Evolutionary conservation across 2,329 filamentous ascomycete genomes (phyloP).

Genomic region (Neonectria magnoliae): DNA sequence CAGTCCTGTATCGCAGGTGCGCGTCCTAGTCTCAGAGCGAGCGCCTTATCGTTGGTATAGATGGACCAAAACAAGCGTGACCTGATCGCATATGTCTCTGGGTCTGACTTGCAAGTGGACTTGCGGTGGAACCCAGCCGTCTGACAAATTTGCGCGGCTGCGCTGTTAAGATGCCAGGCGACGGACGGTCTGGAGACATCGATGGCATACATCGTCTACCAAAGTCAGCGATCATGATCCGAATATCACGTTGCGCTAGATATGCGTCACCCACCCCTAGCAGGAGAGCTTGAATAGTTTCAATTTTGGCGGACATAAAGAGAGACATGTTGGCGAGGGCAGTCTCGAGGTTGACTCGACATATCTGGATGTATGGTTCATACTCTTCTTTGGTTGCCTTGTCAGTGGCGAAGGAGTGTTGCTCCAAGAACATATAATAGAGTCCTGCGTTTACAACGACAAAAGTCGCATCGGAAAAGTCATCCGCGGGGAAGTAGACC

Average conservation of each 20-base stretch:
- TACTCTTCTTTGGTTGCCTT: conserved; percentile 48
- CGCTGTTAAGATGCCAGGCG: conserved; percentile 70
- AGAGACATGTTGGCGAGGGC: conserved; percentile 63
- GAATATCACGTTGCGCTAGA: not conserved
- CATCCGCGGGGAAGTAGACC: conserved; percentile 63
- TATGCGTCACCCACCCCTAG: conserved; percentile 58
- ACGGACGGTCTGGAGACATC: conserved; percentile 70
- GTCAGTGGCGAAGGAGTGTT: conserved; percentile 50
- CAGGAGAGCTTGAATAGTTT: conserved; percentile 68
- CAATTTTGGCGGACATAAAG: conserved; percentile 62
- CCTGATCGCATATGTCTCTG: conserved; percentile 49
- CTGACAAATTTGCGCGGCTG: conserved; percentile 69
- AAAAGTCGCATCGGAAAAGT: conserved; percentile 60
- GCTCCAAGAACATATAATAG: conserved; percentile 61
- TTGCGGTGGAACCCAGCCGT: conserved; percentile 69
- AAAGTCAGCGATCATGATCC: conserved; percentile 9
- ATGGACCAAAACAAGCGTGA: conserved; percentile 59
- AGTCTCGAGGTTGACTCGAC: conserved; percentile 61
- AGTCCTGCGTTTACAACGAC: conserved; percentile 61
- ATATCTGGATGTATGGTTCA: conserved; percentile 51
- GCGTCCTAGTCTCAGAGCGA: conserved; percentile 68
- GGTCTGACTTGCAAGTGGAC: conserved; percentile 47
- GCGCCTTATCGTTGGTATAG: conserved; percentile 67
- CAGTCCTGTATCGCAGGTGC: conserved; percentile 67
- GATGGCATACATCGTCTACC: conserved; percentile 68